Evolutionary conservation across 2,329 filamentous ascomycete genomes (phyloP).

Genomic region (Colletotrichum ledebouriae): DNA sequence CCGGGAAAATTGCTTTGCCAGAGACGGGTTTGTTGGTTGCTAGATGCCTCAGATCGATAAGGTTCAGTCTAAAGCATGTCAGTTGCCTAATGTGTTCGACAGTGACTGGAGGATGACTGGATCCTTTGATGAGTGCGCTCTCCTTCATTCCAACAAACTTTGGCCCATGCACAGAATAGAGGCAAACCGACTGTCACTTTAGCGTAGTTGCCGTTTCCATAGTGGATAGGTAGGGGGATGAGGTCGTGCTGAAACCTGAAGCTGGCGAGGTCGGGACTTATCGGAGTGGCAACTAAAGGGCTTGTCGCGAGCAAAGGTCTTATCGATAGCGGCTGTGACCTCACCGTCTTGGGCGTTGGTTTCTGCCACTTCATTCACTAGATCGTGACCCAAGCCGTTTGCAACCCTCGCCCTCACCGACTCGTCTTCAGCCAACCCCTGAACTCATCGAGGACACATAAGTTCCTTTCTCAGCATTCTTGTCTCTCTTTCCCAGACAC

Average conservation of each 20-base stretch:
- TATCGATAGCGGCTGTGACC: constrained; percentile 40
- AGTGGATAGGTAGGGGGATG: constrained; percentile 2
- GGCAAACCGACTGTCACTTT: neutral
- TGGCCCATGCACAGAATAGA: neutral
- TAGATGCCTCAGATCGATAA: constrained; percentile 26
- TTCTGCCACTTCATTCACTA: constrained; percentile 38
- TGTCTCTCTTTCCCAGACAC: neutral
- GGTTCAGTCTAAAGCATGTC: constrained; percentile 29
- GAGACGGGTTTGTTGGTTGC: constrained; percentile 23
- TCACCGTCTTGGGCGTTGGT: constrained; percentile 24
- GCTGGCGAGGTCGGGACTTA: constrained; percentile 31
- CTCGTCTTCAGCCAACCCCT: neutral
- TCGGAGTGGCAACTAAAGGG: constrained; percentile 30
- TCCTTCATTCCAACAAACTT: neutral
- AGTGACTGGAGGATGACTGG: neutral
- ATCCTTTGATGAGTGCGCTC: neutral
- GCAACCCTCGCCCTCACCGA: constrained; percentile 23
- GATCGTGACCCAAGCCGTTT: constrained; percentile 31
- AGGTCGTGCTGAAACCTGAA: constrained; percentile 16
- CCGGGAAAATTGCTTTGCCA: constrained; percentile 23
- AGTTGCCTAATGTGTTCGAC: constrained; percentile 23
- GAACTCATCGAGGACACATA: neutral
- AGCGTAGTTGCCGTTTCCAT: constrained; percentile 16
- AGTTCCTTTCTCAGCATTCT: neutral
- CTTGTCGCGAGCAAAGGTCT: constrained; percentile 15